Evolutionary conservation across 768 basidiomycete genomes (phyloP).

Genomic region (Suillus weaverae): DNA sequence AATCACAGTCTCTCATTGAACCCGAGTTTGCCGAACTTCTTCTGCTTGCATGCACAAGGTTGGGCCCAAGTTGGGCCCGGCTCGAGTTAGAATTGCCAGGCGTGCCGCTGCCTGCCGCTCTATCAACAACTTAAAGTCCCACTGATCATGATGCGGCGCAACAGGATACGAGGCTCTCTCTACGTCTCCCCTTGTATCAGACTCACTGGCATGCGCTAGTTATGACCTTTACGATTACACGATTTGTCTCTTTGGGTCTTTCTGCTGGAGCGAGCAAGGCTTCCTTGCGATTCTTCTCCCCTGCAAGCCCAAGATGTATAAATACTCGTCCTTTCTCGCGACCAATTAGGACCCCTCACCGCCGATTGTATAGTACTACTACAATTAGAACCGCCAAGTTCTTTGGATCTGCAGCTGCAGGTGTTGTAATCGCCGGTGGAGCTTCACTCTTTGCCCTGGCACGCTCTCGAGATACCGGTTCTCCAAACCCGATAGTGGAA

Average conservation of each 20-base stretch:
- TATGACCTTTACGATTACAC: conserved; percentile 15
- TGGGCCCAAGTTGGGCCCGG: too few relatives aligned
- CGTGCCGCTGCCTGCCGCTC: background rate
- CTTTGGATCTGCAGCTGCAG: background rate
- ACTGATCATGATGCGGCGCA: background rate
- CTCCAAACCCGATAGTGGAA: background rate
- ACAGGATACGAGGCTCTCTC: background rate
- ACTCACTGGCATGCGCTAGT: conserved; percentile 5
- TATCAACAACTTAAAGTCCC: background rate
- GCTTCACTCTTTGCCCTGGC: conserved; percentile 10
- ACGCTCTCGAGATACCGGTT: background rate
- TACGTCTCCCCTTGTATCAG: background rate
- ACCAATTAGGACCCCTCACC: background rate
- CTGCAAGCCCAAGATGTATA: conserved; percentile 3
- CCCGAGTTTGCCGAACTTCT: background rate
- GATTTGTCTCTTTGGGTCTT: conserved; percentile 1
- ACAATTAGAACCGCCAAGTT: background rate
- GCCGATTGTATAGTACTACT: conserved; percentile 1
- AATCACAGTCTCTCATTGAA: background rate
- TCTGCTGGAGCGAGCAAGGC: background rate
- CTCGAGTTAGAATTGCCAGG: background rate
- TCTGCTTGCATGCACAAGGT: background rate
- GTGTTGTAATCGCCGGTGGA: conserved; percentile 11
- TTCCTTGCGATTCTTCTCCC: background rate
- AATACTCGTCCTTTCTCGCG: background rate